Conservation (phyloP, 345 rosid species). For the Lagerstroemia speciosa region DNA sequence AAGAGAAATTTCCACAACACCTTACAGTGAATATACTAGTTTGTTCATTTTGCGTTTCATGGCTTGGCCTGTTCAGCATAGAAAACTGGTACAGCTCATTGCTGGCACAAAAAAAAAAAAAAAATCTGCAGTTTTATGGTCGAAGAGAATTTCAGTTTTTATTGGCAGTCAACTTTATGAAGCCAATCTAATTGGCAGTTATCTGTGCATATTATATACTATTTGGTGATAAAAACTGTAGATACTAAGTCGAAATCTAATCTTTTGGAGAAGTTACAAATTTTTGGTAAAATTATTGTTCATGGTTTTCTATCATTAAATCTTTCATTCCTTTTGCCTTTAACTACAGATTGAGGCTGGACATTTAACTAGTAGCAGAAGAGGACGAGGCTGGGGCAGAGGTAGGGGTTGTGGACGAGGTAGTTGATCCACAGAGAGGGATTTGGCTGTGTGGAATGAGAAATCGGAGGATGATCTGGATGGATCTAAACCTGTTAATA, state of each 20-base stretch:
- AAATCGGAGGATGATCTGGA: slow-evolving; percentile 1
- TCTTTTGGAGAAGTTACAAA: not conserved
- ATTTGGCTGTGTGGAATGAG: slow-evolving; percentile 6
- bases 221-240: not conserved
- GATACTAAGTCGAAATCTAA: not conserved
- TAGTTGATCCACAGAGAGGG: slow-evolving; percentile 19
- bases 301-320: not conserved
- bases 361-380: slow-evolving; percentile 23
- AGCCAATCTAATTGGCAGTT: not conserved
- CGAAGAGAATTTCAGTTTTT: not conserved
- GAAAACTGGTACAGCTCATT: not conserved
- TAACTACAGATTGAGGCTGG: slow-evolving; percentile 28
- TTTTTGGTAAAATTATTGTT: not conserved
- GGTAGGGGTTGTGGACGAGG: slow-evolving; percentile 41
- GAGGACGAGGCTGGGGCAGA: slow-evolving; percentile 40
- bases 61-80: not conserved
- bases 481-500: not conserved
- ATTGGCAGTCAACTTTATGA: not conserved
- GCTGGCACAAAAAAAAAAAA: too few species aligned
- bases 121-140: not conserved
- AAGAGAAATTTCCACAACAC: not conserved
- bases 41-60: not conserved
- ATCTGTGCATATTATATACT: not conserved
- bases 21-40: not conserved
- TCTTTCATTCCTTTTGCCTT: not conserved